Conservation (phyloP, 805 yeast species). For the Saccharomyces mikatae region DNA sequence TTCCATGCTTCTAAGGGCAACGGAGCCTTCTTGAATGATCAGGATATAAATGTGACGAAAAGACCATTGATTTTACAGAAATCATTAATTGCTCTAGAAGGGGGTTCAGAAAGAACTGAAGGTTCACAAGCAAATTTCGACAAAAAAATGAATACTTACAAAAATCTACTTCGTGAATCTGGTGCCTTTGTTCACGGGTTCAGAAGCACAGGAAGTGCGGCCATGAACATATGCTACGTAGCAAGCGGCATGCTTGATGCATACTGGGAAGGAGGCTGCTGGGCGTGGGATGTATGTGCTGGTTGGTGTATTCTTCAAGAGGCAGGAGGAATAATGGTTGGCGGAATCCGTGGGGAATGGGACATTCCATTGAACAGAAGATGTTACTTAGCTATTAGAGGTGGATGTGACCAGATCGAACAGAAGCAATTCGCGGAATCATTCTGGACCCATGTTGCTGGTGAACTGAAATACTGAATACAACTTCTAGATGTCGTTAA, state of each 20-base stretch:
- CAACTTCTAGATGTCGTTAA: not conserved
- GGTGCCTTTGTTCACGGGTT: constrained; percentile 58
- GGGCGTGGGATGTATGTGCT: constrained; percentile 64
- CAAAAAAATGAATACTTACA: constrained; percentile 42
- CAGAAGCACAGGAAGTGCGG: constrained; percentile 57
- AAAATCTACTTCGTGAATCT: constrained; percentile 37
- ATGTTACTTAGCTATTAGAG: constrained; percentile 51
- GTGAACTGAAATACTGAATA: constrained; percentile 35
- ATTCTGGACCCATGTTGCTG: constrained; percentile 45
- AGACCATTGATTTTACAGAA: constrained; percentile 40
- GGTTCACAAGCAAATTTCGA: constrained; percentile 45
- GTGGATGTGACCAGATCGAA: constrained; percentile 34
- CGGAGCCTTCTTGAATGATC: constrained; percentile 47
- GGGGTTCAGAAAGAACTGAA: constrained; percentile 54
- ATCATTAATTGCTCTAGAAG: constrained; percentile 50
- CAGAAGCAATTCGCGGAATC: constrained; percentile 40
- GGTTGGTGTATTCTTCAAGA: constrained; percentile 56
- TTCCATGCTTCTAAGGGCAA: constrained; percentile 48
- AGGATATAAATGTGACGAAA: constrained; percentile 26
- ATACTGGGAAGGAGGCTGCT: constrained; percentile 68
- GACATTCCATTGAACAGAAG: constrained; percentile 43
- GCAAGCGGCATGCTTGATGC: constrained; percentile 53
- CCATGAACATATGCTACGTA: constrained; percentile 50
- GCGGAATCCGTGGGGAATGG: constrained; percentile 45
- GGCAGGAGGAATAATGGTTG: constrained; percentile 51